Evolutionary conservation across 306 rosid species (phyloP).

Genomic region (Medicago arabica): DNA sequence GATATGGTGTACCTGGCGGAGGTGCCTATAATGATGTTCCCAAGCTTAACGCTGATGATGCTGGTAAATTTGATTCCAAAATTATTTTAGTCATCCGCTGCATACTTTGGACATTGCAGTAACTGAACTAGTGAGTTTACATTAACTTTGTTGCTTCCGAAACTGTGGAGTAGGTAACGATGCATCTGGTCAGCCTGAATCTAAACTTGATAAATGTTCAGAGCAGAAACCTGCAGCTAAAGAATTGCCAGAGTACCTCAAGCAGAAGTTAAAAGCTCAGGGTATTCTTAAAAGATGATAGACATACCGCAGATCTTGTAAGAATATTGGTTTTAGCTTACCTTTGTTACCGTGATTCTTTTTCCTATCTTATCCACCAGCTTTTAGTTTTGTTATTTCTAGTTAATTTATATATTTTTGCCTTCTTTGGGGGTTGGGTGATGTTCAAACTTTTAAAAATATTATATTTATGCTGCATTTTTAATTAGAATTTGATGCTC

Average conservation of each 20-base stretch:
- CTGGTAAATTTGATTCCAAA: conserved; percentile 46
- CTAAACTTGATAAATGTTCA: conserved; percentile 46
- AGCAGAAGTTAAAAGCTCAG: conserved; percentile 86
- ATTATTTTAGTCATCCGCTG: conserved; percentile 26
- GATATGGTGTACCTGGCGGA: conserved; percentile 98
- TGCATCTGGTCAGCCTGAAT: conserved; percentile 42
- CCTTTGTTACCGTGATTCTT: conserved; percentile 25
- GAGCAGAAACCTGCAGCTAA: conserved; percentile 57
- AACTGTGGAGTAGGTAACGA: conserved; percentile 54
- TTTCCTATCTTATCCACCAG: background rate
- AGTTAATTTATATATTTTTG: background rate
- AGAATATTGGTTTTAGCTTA: conserved; percentile 43
- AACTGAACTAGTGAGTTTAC: conserved; percentile 33
- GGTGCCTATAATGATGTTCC: conserved; percentile 73
- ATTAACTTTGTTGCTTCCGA: conserved; percentile 46
- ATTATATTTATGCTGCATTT: conserved; percentile 1
- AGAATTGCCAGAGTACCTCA: conserved; percentile 87
- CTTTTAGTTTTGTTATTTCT: background rate
- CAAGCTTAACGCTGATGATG: conserved; percentile 38
- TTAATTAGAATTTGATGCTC: conserved; percentile 28
- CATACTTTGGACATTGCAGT: conserved; percentile 31
- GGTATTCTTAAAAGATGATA: conserved; percentile 79
- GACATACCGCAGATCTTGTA: conserved; percentile 49
- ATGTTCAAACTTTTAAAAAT: conserved; percentile 10
- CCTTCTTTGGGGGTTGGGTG: background rate